phyloP scores from a whole-genome alignment of 2,329 filamentous ascomycete species.

The Stachybotrys echinatus region DNA sequence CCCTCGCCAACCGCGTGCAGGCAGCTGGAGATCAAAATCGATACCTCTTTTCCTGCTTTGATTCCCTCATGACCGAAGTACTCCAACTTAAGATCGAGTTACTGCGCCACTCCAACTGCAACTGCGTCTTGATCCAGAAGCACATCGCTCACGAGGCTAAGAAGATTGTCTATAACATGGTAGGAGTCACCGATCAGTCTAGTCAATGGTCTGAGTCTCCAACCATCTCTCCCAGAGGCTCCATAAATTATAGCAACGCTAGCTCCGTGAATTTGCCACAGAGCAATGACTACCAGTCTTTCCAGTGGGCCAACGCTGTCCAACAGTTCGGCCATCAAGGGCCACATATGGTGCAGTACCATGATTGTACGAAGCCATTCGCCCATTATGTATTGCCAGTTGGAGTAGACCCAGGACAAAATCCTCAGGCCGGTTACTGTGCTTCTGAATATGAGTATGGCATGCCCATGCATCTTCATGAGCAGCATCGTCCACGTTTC shows the following conservation, averaged over 20 bases:
- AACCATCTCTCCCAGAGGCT: not conserved
- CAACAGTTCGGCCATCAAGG: not conserved
- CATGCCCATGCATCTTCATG: no score
- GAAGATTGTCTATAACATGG: constrained; percentile 18
- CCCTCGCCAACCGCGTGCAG: constrained; percentile 19
- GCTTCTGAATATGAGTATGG: no score
- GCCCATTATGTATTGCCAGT: no score
- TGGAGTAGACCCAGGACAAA: no score
- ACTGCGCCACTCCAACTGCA: constrained; percentile 22
- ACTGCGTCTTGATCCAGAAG: constrained; percentile 22
- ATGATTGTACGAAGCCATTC: not conserved
- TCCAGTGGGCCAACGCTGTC: not conserved
- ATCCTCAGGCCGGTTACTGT: no score
- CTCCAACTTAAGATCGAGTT: constrained; percentile 23
- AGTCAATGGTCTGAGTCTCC: not conserved
- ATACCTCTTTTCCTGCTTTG: constrained; percentile 18
- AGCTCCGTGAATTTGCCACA: not conserved
- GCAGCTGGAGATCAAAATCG: constrained; percentile 22
- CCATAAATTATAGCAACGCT: not conserved
- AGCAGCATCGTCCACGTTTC: no score
- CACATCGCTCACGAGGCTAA: constrained; percentile 24
- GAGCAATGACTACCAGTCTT: not conserved
- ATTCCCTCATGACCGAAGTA: constrained; percentile 19
- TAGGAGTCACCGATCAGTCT: not conserved
- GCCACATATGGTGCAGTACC: not conserved